Conservation (phyloP, 805 yeast species). For the Starmerella scarabaei region DNA sequence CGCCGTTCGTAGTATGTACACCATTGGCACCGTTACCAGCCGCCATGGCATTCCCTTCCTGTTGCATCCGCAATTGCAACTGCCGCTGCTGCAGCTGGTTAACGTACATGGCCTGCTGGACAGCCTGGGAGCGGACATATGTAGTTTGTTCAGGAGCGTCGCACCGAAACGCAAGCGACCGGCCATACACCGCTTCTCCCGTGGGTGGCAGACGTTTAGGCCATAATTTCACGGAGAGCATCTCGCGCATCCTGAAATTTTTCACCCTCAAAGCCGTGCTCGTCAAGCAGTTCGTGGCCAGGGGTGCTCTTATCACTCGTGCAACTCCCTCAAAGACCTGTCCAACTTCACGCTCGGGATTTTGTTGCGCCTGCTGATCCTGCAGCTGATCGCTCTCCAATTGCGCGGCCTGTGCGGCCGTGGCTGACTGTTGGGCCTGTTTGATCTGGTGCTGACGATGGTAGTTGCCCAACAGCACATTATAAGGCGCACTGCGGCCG, state of each 20-base stretch:
- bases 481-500: slow-evolving; percentile 89
- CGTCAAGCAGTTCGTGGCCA: slow-evolving; percentile 58
- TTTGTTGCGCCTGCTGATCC: slow-evolving; percentile 17
- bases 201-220: slow-evolving; percentile 39
- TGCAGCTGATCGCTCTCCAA: slow-evolving; percentile 16
- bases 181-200: slow-evolving; percentile 48
- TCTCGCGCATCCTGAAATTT: slow-evolving; percentile 80
- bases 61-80: slow-evolving; percentile 13
- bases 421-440: slow-evolving; percentile 19
- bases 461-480: slow-evolving; percentile 70
- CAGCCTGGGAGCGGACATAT: slow-evolving; percentile 26
- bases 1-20: slow-evolving; percentile 2
- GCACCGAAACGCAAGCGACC: slow-evolving; percentile 62
- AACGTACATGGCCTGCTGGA: slow-evolving; percentile 23
- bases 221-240: slow-evolving; percentile 69
- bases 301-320: slow-evolving; percentile 39
- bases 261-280: slow-evolving; percentile 43
- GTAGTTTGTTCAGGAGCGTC: slow-evolving; percentile 48
- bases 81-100: slow-evolving; percentile 18
- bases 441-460: slow-evolving; percentile 89
- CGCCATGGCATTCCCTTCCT: not conserved
- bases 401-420: slow-evolving; percentile 15
- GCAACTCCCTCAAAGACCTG: slow-evolving; percentile 82
- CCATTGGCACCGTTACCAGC: not conserved
- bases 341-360: slow-evolving; percentile 54